Base-by-base conservation (phyloP, 106 monocot genomes). In the Acorus gramineus region DNA sequence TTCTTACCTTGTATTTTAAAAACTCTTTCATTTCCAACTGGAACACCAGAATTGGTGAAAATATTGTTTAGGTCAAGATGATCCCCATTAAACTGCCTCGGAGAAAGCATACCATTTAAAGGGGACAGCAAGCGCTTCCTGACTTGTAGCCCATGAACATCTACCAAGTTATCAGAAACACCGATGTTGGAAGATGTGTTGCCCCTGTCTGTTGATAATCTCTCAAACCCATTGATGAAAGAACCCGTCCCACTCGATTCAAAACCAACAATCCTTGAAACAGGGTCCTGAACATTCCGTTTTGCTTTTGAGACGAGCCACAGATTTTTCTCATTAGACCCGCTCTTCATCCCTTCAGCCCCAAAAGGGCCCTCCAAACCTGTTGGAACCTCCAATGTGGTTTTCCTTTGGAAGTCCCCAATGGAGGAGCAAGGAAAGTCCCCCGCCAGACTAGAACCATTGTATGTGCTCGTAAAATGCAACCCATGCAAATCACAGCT, bases 61-160 rank as follows among this genome's bases (percentile, higher is more conserved):
- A 54, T 13, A 66, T 69, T 57, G 52, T 54, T 44, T 65, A 85
- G 74, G 51, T 85, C 65, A 59, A 84, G 53, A 2, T 62, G 5
- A 58, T 90, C 86, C 12, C 82, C 89, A 75, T 80, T 54, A 49
- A 90, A 90, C 52, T 82, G 76, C 44, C 79, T 79, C 45, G 49
- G 47, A 44, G 44, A 42, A 69, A 76, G 65, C 71, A 78, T 77
- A 53, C 49, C 66, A 73, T 80, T 77, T 57, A 83, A 46, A 57
- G 96, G 91, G 49, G 91, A 96, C 9, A 83, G 80, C 65, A 91
- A 46, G 7, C 82, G 84, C 61, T 91, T 96, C 65, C 84, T 80
- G 67, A 69, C 53, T 62, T 81, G 87, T 8, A 59, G 53, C 51
- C 66, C 81, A 66, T 71, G 72, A 57, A 58, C 69, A 66, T 74